Percentiles rank a stretch among this genome's conserved stretches.
These are phyloP conservation scores for Dysphania ambrosioides DNA, from an alignment of 148 eudicot species.

Conservation along the genomic window DNA sequence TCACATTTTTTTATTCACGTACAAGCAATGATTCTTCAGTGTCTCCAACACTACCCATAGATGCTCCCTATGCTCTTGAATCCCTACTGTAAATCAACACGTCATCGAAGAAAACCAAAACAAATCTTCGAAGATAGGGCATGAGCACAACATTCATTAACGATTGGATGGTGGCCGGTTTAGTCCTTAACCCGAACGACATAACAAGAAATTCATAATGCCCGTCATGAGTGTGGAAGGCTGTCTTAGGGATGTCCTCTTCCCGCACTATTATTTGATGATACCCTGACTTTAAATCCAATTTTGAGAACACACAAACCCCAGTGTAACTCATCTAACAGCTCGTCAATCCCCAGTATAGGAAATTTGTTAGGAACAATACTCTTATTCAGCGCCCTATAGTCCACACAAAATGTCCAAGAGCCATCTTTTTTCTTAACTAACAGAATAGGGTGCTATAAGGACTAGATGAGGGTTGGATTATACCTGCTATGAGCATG, in stretches of 20 bases:
- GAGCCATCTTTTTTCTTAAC: not conserved
- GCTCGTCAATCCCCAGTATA: not conserved
- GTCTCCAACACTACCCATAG: not conserved
- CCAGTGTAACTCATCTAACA: slow-evolving; percentile 8
- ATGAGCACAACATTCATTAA: slow-evolving; percentile 1
- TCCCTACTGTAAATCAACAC: not conserved
- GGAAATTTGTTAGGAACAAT: not conserved
- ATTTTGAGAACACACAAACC: not conserved
- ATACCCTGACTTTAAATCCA: not conserved
- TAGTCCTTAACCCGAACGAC: slow-evolving; percentile 1
- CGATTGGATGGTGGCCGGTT: slow-evolving; percentile 1
- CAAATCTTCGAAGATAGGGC: not conserved
- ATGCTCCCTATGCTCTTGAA: not conserved
- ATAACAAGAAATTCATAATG: not conserved
- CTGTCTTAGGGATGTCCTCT: not conserved
- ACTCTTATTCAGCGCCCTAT: not conserved
- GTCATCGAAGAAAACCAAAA: slow-evolving; percentile 9
- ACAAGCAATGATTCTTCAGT: not conserved
- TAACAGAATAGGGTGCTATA: not conserved
- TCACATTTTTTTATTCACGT: not conserved
- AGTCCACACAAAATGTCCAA: too few relatives aligned
- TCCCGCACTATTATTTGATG: not conserved
- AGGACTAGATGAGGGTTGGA: not conserved
- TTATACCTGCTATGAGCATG: not conserved
- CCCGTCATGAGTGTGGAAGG: not conserved